Conservation (phyloP, 768 basidiomycete species). For the Lepiota brunneoincarnata region DNA sequence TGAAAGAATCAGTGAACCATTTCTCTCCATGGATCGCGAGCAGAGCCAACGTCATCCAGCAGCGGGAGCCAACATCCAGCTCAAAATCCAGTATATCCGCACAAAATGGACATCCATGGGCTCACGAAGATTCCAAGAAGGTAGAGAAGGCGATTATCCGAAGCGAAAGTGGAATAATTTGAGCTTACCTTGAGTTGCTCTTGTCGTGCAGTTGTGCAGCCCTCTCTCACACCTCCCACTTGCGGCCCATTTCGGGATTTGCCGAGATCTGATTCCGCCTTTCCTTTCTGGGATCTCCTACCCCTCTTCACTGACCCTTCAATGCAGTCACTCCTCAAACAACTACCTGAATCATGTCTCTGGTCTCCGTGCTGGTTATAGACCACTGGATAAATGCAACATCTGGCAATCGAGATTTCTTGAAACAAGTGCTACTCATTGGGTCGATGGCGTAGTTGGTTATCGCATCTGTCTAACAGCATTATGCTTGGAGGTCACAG, state of each 20-base stretch:
- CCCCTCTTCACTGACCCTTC: neutral
- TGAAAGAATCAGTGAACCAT: constrained; percentile 13
- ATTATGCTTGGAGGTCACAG: constrained; percentile 5
- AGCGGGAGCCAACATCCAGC: constrained; percentile 39
- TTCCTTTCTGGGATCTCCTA: neutral
- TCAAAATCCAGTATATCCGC: constrained; percentile 15
- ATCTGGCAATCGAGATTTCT: no score
- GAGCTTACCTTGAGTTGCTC: constrained; percentile 17
- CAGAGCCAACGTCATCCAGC: constrained; percentile 32
- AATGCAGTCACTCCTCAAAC: neutral
- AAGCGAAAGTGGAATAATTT: constrained; percentile 7
- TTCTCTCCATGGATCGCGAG: constrained; percentile 1
- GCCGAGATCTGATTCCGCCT: constrained; percentile 1
- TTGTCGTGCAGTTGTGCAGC: constrained; percentile 13
- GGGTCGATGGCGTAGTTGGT: constrained; percentile 75
- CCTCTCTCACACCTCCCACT: constrained; percentile 12
- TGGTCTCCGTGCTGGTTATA: no score
- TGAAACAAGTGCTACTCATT: neutral
- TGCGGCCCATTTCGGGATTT: constrained; percentile 2
- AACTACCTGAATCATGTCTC: no score
- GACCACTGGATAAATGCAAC: no score
- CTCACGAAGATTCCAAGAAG: neutral
- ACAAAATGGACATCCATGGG: constrained; percentile 8
- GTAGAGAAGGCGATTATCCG: neutral
- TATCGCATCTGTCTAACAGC: constrained; percentile 81